These are phyloP conservation scores for Pyrenophora teres DNA, from an alignment of 2,329 filamentous ascomycete genomes.

Conservation along the genomic window DNA sequence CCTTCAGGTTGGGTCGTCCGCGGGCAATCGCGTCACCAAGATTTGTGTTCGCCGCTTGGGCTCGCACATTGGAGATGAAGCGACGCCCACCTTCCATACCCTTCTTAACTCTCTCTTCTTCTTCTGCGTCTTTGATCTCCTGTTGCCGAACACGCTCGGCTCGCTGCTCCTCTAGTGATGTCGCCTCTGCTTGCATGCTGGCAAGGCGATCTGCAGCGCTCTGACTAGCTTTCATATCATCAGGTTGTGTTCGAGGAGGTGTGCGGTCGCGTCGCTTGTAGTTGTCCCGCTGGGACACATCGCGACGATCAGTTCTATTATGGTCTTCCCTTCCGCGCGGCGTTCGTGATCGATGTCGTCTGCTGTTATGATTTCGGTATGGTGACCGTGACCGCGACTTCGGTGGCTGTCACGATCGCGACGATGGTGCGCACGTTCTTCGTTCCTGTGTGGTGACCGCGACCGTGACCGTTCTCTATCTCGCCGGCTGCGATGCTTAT, in stretches of 20 bases:
- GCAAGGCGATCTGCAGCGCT: constrained; percentile 39
- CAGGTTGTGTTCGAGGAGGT: constrained; percentile 14
- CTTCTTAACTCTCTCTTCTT: constrained; percentile 33
- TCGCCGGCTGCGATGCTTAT: constrained; percentile 35
- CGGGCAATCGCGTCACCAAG: constrained; percentile 38
- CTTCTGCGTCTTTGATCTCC: constrained; percentile 41
- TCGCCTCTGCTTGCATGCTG: constrained; percentile 42
- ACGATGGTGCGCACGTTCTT: constrained; percentile 24
- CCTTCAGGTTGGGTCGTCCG: constrained; percentile 26
- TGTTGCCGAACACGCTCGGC: constrained; percentile 39
- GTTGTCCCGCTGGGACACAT: constrained; percentile 21
- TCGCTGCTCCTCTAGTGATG: constrained; percentile 40
- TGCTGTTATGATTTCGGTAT: constrained; percentile 9
- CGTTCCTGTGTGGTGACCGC: constrained; percentile 42
- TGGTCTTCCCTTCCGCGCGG: constrained; percentile 25
- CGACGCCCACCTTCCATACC: constrained; percentile 30
- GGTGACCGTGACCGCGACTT: constrained; percentile 20
- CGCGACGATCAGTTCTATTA: constrained; percentile 14
- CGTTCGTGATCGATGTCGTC: constrained; percentile 22
- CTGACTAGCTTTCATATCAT: constrained; percentile 18
- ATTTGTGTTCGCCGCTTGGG: constrained; percentile 32
- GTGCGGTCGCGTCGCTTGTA: constrained; percentile 30
- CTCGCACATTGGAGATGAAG: constrained; percentile 31
- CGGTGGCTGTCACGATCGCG: constrained; percentile 25
- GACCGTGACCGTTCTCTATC: constrained; percentile 46